Conservation (phyloP, 352 stramenopile species). For the Pythium scleroteichum region DNA sequence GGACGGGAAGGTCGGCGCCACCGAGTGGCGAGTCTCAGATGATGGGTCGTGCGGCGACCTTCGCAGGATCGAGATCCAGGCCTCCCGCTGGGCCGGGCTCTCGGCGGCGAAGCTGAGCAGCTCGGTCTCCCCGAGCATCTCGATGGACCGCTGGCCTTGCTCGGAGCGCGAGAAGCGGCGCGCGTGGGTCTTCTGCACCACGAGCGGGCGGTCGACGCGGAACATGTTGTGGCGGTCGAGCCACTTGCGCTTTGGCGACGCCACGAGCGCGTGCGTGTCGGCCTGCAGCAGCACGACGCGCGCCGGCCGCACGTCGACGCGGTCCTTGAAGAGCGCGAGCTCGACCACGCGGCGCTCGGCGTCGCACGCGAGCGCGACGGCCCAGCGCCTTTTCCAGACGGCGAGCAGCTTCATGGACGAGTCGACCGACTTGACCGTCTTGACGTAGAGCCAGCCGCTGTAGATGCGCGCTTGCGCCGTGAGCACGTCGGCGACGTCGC, state of each 20-base stretch:
- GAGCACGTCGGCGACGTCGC: slow-evolving; percentile 42
- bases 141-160: not conserved
- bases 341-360: slow-evolving; percentile 42
- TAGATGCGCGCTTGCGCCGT: slow-evolving; percentile 50
- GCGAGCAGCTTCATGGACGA: slow-evolving; percentile 13
- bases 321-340: slow-evolving; percentile 51
- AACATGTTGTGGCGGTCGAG: slow-evolving; percentile 49
- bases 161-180: slow-evolving; percentile 25
- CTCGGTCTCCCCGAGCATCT: slow-evolving; percentile 17
- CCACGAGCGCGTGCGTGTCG: slow-evolving; percentile 28
- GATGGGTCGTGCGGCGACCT: slow-evolving; percentile 2
- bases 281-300: slow-evolving; percentile 48
- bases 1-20: too few relatives aligned
- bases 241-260: slow-evolving; percentile 27
- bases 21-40: not conserved
- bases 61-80: slow-evolving; percentile 41
- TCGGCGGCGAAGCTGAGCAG: slow-evolving; percentile 50
- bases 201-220: slow-evolving; percentile 35
- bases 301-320: slow-evolving; percentile 37
- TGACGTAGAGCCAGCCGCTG: slow-evolving; percentile 60
- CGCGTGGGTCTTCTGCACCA: slow-evolving; percentile 45
- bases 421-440: slow-evolving; percentile 24
- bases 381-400: slow-evolving; percentile 70
- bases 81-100: slow-evolving; percentile 28
- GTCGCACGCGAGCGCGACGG: slow-evolving; percentile 56